Evolutionary conservation across 768 basidiomycete species (phyloP), one percentile per base, ranked within the genome.

Genomic region (Pleurotus tuoliensis): DNA sequence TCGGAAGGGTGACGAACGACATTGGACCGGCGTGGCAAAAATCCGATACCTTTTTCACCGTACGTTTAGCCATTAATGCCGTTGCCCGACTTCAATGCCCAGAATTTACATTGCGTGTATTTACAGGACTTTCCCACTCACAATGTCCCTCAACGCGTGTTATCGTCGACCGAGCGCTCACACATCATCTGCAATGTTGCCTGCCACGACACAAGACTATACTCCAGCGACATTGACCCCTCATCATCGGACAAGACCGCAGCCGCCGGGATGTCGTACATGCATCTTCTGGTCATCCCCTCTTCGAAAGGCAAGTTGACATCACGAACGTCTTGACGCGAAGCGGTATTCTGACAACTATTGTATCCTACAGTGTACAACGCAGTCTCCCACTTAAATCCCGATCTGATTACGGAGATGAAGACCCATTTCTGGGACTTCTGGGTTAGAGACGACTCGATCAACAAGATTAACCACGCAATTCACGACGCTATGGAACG

Each of bases 21-120:
- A 4, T 53, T 24, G 51, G 51, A 11, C 12, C 27, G 0, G 37
- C 51, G 2, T 53, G 51, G 51, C 16, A 18, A 25, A 53, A 41
- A n/a, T 53, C 51, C 5, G 51, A 53, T 24, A 53, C 51, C 13
- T 53, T 53, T 41, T 53, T 53, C 39, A 53, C 51, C 18, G 51
- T 53, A n/a, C n/a, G 51, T 53, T 22, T n/a, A 41, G 13, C 3
- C 37, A 6, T 5, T 39, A 22, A n/a, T n/a, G 24, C 18, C 34
- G 4, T 41, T 18, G 1, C 22, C 15, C 39, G 22, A 38, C 22
- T 5, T 25, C 24, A 25, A 25, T 25, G 5, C 20, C 39, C 16
- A 9, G 9, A 39, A 13, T n/a, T 27, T 8, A 20, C n/a, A 34
- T 34, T 34, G 30, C 8, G 8, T 34, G 30, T 15, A 24, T 15